Percentiles rank a stretch among this genome's conserved stretches.
These are phyloP conservation scores for Sporobolomyces roseus DNA, from an alignment of 768 basidiomycete genomes.

Conservation along the genomic window DNA sequence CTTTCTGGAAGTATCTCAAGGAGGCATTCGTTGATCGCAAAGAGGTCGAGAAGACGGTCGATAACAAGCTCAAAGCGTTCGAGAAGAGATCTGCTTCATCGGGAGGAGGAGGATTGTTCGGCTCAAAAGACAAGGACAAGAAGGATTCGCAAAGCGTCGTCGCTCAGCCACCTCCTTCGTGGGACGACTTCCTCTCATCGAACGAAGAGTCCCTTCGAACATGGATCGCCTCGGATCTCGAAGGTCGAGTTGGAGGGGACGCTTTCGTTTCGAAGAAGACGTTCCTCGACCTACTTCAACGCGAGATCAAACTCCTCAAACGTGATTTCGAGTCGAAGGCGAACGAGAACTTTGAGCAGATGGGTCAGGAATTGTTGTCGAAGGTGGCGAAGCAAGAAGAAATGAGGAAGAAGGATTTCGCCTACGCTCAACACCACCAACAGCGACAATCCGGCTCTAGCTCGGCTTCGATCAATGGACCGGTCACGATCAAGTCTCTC, in stretches of 20 bases:
- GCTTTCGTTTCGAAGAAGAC: constrained; percentile 47
- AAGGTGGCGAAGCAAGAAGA: constrained; percentile 41
- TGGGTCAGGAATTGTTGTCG: constrained; percentile 41
- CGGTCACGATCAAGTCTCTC: constrained; percentile 22
- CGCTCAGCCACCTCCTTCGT: constrained; percentile 29
- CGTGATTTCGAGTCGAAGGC: constrained; percentile 41
- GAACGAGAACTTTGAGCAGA: constrained; percentile 42
- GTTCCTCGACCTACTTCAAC: constrained; percentile 49
- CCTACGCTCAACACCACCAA: not conserved
- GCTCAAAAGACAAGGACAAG: constrained; percentile 10
- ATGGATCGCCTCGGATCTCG: constrained; percentile 48
- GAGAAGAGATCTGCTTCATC: constrained; percentile 2
- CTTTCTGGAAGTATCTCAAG: constrained; percentile 52
- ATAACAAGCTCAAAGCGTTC: constrained; percentile 11
- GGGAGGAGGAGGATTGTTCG: constrained; percentile 20
- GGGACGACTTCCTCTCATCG: constrained; percentile 46
- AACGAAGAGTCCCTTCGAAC: constrained; percentile 47
- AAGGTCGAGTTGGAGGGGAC: constrained; percentile 40
- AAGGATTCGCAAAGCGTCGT: not conserved
- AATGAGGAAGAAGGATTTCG: constrained; percentile 24
- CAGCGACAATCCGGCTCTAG: not conserved
- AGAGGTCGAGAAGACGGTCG: constrained; percentile 27
- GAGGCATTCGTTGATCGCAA: constrained; percentile 48
- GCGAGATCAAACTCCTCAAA: constrained; percentile 47
- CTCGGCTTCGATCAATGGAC: not conserved